These are phyloP conservation scores for Dendrobium officinale DNA, from an alignment of 106 monocot species.

Conservation along the genomic window DNA sequence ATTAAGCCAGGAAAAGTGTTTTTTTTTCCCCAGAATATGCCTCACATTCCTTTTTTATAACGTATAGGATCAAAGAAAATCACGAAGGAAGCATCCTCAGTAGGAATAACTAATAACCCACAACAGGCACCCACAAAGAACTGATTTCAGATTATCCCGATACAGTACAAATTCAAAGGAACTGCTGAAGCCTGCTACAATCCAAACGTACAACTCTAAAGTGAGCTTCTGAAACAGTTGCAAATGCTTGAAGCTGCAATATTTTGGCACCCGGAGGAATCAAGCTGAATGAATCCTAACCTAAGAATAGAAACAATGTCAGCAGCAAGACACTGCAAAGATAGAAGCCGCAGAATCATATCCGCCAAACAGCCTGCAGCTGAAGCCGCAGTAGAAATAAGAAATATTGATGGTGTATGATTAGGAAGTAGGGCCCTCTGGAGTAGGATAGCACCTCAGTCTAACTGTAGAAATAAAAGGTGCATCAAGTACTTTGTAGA, in stretches of 20 bases:
- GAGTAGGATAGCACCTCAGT: neutral
- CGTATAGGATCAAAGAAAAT: neutral
- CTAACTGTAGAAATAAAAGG: neutral
- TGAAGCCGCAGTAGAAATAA: too few relatives aligned
- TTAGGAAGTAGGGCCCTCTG: neutral
- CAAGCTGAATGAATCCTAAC: too few relatives aligned
- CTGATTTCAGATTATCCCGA: neutral
- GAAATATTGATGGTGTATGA: neutral
- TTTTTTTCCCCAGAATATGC: neutral
- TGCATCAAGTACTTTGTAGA: neutral
- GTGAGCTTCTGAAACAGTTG: too few relatives aligned
- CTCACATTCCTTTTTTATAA: neutral
- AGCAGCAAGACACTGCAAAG: too few relatives aligned
- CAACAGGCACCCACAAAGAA: neutral
- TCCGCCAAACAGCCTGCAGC: too few relatives aligned
- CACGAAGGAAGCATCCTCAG: neutral
- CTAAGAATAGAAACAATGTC: too few relatives aligned
- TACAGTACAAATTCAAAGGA: too few relatives aligned
- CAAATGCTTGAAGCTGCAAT: too few relatives aligned
- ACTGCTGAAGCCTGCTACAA: too few relatives aligned
- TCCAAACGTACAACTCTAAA: too few relatives aligned
- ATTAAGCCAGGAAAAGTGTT: neutral
- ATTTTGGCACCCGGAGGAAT: too few relatives aligned
- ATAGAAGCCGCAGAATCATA: too few relatives aligned
- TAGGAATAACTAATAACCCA: neutral